Evolutionary conservation across 1,139 yeast genomes (phyloP).

Genomic region (Starmera stellimalicola): DNA sequence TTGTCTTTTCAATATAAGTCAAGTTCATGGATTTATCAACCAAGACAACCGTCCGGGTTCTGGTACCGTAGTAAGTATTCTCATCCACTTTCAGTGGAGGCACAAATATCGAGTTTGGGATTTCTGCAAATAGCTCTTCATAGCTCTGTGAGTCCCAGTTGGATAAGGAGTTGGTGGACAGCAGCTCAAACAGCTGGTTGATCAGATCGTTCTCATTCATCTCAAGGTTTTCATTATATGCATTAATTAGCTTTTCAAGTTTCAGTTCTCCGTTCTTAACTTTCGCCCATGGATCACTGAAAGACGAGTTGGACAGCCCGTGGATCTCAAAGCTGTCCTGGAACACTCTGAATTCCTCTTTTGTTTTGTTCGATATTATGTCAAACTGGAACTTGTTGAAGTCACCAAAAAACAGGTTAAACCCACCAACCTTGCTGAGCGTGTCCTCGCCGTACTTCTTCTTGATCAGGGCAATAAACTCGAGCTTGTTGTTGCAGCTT

Average conservation of each 20-base stretch:
- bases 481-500: slow-evolving; percentile 26
- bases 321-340: slow-evolving; percentile 27
- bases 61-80: slow-evolving; percentile 66
- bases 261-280: slow-evolving; percentile 41
- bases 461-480: slow-evolving; percentile 35
- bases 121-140: slow-evolving; percentile 27
- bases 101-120: slow-evolving; percentile 57
- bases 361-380: slow-evolving; percentile 36
- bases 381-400: slow-evolving; percentile 33
- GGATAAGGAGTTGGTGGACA: slow-evolving; percentile 34
- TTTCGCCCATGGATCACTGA: slow-evolving; percentile 66
- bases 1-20: slow-evolving; percentile 25
- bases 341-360: slow-evolving; percentile 24
- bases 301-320: slow-evolving; percentile 58
- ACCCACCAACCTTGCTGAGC: slow-evolving; percentile 65
- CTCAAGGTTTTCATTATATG: slow-evolving; percentile 24
- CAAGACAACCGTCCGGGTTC: slow-evolving; percentile 77
- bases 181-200: slow-evolving; percentile 40
- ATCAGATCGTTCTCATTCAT: slow-evolving; percentile 37
- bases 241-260: slow-evolving; percentile 31
- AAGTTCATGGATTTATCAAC: slow-evolving; percentile 25
- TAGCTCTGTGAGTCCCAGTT: slow-evolving; percentile 12
- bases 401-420: slow-evolving; percentile 67
- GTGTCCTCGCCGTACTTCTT: slow-evolving; percentile 22
- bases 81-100: slow-evolving; percentile 41